These are phyloP conservation scores for Lichtheimia ramosa DNA, from an alignment of 371 early-diverging fungal species.

Conservation along the genomic window DNA sequence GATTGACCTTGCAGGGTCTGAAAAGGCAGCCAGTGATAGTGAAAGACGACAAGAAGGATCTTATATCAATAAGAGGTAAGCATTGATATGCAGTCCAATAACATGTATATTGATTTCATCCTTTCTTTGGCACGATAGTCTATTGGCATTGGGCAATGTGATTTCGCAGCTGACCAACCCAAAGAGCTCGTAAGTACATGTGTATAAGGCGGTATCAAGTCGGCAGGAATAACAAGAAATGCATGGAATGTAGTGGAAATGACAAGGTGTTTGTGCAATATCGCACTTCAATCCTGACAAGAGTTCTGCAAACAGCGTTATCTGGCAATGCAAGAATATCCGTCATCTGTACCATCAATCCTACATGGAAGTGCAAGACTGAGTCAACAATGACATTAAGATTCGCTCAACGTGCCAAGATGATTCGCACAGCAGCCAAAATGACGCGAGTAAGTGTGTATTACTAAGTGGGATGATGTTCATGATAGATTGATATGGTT, in stretches of 20 bases:
- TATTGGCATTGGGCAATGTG: slow-evolving; percentile 88
- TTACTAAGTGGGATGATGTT: too few species aligned
- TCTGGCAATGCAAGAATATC: slow-evolving; percentile 80
- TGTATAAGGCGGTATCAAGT: too few species aligned
- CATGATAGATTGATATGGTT: neutral
- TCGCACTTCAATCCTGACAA: slow-evolving; percentile 92
- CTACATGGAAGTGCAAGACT: slow-evolving; percentile 63
- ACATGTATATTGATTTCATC: neutral
- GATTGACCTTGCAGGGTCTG: slow-evolving; percentile 98
- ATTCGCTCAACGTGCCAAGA: slow-evolving; percentile 84
- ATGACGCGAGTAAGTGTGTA: slow-evolving; percentile 27
- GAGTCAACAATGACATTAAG: slow-evolving; percentile 88
- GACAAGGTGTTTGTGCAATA: slow-evolving; percentile 76
- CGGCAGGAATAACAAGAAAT: too few species aligned
- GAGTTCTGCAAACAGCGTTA: slow-evolving; percentile 87
- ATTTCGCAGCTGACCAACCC: slow-evolving; percentile 77
- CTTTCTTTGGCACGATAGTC: slow-evolving; percentile 21
- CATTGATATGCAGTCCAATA: neutral
- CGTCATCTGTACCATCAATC: slow-evolving; percentile 85
- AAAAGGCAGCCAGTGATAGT: slow-evolving; percentile 79
- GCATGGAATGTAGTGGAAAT: too few species aligned
- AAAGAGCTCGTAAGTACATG: too few species aligned
- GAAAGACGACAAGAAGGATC: slow-evolving; percentile 91
- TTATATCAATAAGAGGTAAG: slow-evolving; percentile 85
- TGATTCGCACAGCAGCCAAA: slow-evolving; percentile 48